These are phyloP conservation scores for Macaranga tanarius DNA, from an alignment of 441 rosid genomes.

Conservation along the genomic window DNA sequence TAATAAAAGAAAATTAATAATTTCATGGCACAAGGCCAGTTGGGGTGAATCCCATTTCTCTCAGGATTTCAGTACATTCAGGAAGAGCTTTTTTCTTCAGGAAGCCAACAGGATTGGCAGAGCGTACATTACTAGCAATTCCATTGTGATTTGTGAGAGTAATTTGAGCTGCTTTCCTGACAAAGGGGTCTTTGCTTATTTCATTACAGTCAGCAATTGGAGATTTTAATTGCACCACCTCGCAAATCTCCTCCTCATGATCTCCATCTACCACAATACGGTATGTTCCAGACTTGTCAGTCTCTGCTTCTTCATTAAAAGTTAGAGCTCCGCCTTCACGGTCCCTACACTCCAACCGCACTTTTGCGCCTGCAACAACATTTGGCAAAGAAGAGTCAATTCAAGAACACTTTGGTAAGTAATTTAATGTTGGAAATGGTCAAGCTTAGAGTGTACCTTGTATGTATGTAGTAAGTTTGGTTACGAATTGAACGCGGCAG, in stretches of 20 bases:
- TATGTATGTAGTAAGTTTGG: slow-evolving; percentile 27
- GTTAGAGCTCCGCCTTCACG: slow-evolving; percentile 14
- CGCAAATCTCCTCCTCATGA: slow-evolving; percentile 46
- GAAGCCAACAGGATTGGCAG: slow-evolving; percentile 38
- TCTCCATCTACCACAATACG: slow-evolving; percentile 29
- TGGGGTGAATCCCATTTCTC: slow-evolving; percentile 32
- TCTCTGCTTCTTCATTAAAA: slow-evolving; percentile 17
- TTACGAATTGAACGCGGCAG: slow-evolving; percentile 43
- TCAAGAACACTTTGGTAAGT: no score
- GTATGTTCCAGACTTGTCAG: slow-evolving; percentile 31
- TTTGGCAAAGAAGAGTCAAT: not conserved
- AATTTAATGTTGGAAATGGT: not conserved
- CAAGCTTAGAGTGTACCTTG: slow-evolving; percentile 23
- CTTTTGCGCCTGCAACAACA: slow-evolving; percentile 29
- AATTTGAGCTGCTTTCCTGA: slow-evolving; percentile 24
- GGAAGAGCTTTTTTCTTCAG: slow-evolving; percentile 24
- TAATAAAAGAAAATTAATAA: slow-evolving; percentile 35
- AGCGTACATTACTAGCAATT: slow-evolving; percentile 16
- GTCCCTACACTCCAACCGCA: slow-evolving; percentile 35
- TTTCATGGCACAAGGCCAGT: slow-evolving; percentile 47
- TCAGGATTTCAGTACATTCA: slow-evolving; percentile 27
- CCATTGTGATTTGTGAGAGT: slow-evolving; percentile 35
- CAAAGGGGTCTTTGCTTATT: not conserved
- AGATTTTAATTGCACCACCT: slow-evolving; percentile 24
- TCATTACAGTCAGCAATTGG: slow-evolving; percentile 32